phyloP scores from a whole-genome alignment of 768 basidiomycete species.

The Crucibulum laeve region DNA sequence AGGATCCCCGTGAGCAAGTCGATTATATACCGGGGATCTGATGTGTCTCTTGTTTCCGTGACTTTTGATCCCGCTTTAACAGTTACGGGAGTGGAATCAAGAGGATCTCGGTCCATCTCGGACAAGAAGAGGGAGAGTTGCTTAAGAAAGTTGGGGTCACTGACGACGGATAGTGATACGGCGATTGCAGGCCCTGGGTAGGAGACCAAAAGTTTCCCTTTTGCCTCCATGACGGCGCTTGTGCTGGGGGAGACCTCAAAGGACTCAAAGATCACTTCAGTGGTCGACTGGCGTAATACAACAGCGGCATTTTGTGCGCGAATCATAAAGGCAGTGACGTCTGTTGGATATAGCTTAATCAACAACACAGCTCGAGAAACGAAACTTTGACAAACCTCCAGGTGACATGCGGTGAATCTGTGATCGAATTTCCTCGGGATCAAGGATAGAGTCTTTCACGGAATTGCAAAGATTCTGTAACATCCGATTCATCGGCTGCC shows the following conservation, averaged over 20 bases:
- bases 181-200: slow-evolving; percentile 42
- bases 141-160: slow-evolving; percentile 21
- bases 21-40: slow-evolving; percentile 44
- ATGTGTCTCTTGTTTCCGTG: slow-evolving; percentile 32
- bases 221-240: slow-evolving; percentile 26
- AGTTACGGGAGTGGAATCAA: slow-evolving; percentile 28
- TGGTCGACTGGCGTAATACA: slow-evolving; percentile 26
- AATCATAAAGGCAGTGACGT: slow-evolving; percentile 13
- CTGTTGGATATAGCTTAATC: no score
- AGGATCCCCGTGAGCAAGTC: slow-evolving; percentile 45
- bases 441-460: not conserved
- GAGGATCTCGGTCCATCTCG: slow-evolving; percentile 27
- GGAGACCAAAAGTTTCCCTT: slow-evolving; percentile 39
- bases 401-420: not conserved
- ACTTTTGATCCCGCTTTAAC: slow-evolving; percentile 31
- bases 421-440: not conserved
- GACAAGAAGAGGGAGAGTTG: slow-evolving; percentile 35
- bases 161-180: slow-evolving; percentile 22
- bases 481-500: slow-evolving; percentile 25
- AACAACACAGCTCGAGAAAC: no score
- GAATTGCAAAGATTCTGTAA: not conserved
- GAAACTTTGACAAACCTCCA: not conserved
- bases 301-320: slow-evolving; percentile 45
- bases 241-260: slow-evolving; percentile 41
- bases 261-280: slow-evolving; percentile 31